These are phyloP conservation scores for Paramarasmius palmivorus DNA, from an alignment of 1,284 basidiomycete genomes.

Conservation along the genomic window DNA sequence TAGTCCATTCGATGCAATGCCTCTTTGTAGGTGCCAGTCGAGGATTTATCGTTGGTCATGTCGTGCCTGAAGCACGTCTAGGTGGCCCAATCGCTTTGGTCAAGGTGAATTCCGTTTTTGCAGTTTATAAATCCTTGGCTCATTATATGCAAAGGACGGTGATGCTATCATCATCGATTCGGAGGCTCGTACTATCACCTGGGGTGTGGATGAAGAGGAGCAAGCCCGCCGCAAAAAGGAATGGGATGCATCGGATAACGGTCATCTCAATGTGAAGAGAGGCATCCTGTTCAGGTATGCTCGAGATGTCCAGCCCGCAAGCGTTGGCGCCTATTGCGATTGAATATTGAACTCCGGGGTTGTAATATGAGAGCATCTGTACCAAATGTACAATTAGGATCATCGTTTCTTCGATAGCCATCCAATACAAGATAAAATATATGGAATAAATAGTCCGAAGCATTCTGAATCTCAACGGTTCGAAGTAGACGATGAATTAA, in stretches of 20 bases:
- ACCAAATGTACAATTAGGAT: no score
- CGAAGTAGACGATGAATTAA: no score
- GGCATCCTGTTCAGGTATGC: constrained; percentile 78
- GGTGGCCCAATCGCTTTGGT: constrained; percentile 97
- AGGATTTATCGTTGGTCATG: constrained; percentile 73
- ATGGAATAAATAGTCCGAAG: no score
- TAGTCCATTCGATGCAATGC: neutral
- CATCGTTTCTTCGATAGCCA: no score
- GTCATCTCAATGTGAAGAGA: constrained; percentile 67
- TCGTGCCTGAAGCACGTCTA: constrained; percentile 89
- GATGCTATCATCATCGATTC: constrained; percentile 86
- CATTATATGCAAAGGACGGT: constrained; percentile 61
- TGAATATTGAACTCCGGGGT: no score
- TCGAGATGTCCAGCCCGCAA: constrained; percentile 79
- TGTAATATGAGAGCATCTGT: no score
- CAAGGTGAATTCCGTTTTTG: neutral
- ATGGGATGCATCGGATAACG: constrained; percentile 72
- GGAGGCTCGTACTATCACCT: constrained; percentile 75
- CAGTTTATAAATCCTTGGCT: no score
- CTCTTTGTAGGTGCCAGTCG: constrained; percentile 39
- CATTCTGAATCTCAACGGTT: no score
- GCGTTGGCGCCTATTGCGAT: constrained; percentile 77
- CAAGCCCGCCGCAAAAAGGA: constrained; percentile 66
- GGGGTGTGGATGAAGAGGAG: constrained; percentile 83
- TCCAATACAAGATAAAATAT: no score